phyloP scores from a whole-genome alignment of 1,284 basidiomycete species.

The Cutaneotrichosporon dermatis region DNA sequence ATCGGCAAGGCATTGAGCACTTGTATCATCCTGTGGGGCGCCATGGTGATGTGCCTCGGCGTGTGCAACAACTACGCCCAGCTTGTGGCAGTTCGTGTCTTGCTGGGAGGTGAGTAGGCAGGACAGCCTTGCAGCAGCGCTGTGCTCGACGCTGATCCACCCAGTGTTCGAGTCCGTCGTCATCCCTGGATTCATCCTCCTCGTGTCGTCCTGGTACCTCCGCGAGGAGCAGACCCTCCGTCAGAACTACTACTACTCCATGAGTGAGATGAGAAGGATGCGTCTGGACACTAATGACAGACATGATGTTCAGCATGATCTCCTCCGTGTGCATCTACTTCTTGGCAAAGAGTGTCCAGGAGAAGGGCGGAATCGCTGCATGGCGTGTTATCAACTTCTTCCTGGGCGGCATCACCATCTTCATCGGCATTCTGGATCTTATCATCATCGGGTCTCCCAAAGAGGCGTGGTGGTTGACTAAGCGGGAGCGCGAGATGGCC shows the following conservation, averaged over 20 bases:
- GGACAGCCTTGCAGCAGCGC: too few relatives aligned
- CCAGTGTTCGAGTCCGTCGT: slow-evolving; percentile 5
- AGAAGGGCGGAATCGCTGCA: slow-evolving; percentile 18
- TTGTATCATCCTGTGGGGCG: slow-evolving; percentile 22
- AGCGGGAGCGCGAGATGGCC: slow-evolving; percentile 19
- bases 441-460: slow-evolving; percentile 25
- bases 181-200: slow-evolving; percentile 22
- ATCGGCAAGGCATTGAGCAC: slow-evolving; percentile 21
- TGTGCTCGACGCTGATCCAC: too few relatives aligned
- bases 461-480: slow-evolving; percentile 26
- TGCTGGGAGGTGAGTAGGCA: too few relatives aligned
- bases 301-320: slow-evolving; percentile 15
- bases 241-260: slow-evolving; percentile 23
- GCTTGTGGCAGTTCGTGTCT: slow-evolving; percentile 22
- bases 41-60: slow-evolving; percentile 20
- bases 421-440: slow-evolving; percentile 17
- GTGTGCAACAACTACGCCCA: slow-evolving; percentile 28
- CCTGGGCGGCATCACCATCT: slow-evolving; percentile 25
- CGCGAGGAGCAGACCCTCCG: slow-evolving; percentile 24
- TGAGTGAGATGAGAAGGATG: too few relatives aligned
- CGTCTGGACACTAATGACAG: too few relatives aligned
- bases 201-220: slow-evolving; percentile 34
- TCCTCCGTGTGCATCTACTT: slow-evolving; percentile 19
- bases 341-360: slow-evolving; percentile 18
- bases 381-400: slow-evolving; percentile 33